Conservation (phyloP, 768 basidiomycete genomes). For the Gautieria morchelliformis region DNA sequence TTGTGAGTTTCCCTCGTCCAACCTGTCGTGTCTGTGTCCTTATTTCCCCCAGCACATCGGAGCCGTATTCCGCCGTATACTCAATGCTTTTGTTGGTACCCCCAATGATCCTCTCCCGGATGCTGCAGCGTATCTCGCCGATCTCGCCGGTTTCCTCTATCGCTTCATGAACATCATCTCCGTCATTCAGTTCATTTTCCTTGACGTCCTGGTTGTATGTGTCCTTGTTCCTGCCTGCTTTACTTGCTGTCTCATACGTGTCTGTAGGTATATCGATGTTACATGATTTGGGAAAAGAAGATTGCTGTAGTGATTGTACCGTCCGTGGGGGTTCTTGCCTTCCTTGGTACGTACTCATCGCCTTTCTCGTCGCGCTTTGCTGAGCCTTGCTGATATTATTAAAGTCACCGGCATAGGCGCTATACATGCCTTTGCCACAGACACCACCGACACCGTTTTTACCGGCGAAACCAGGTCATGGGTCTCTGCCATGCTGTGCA, state of each 20-base stretch:
- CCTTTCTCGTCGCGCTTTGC: not conserved
- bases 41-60: slow-evolving; percentile 2
- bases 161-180: slow-evolving; percentile 5
- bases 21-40: not conserved
- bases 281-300: slow-evolving; percentile 6
- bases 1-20: not conserved
- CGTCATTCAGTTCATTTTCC: not conserved
- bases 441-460: slow-evolving; percentile 2
- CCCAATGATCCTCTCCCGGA: slow-evolving; percentile 1
- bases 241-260: not conserved
- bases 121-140: slow-evolving; percentile 6
- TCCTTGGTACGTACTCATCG: not conserved
- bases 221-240: not conserved
- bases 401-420: slow-evolving; percentile 3
- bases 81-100: slow-evolving; percentile 6
- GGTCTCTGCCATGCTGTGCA: slow-evolving; percentile 5
- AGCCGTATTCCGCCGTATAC: slow-evolving; percentile 2
- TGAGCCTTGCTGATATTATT: not conserved
- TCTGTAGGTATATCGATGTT: slow-evolving; percentile 3
- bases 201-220: slow-evolving; percentile 4
- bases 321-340: not conserved
- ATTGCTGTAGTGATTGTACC: not conserved
- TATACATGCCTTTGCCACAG: slow-evolving; percentile 2
- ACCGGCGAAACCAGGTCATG: slow-evolving; percentile 1
- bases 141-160: slow-evolving; percentile 4